Base-by-base conservation (phyloP, 2,329 filamentous ascomycete species). In the Esteya vermicola region DNA sequence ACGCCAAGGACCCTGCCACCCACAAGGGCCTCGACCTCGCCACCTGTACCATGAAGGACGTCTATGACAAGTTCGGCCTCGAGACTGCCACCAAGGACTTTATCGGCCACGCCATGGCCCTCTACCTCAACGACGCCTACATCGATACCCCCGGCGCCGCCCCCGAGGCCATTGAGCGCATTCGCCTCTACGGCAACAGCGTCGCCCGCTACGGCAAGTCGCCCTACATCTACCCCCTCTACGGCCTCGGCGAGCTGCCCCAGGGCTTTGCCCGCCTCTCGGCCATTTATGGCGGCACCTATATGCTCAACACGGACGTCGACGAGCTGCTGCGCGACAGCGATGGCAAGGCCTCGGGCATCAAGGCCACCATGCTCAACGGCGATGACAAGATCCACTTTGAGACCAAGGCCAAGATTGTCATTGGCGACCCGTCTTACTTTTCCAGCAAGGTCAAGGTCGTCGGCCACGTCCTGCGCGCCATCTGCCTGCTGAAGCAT, bases 171-270 rank as follows among this genome's bases (percentile, higher is more conserved):
- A 83, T 98, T 52, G 77, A 89, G 62, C 85, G 89, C 52, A 95
- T 98, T 59, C 78, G 85, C 50, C 73, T 98, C 35, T 98, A 98
- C 63, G 93, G 89, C 52, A 94, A 94, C 73, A 95, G 88, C 23
- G 93, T 98, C 64, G 85, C 88, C 39, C 78, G 89, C 47, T 96
- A 96, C 63, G 91, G 91, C 63, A 96, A 95, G 66, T 96, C 88
- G 12, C 93, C 91, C 34, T 98, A 96, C 70, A 96, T 98, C 67
- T 98, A 98, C 71, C 93, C 91, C 36, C 78, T 96, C 25, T 98
- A 98, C 66, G 91, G 91, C 46, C 78, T 98, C 37, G 91, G 84
- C 58, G 91, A 98, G 68, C 81, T 98, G 42, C 93, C 91, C 27
- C 91, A 98, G 65, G 89, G 89, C 44, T 98, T 98, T 55, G 91